Conservation (phyloP, 2,329 filamentous ascomycete genomes). For the Orbilia quercus region DNA sequence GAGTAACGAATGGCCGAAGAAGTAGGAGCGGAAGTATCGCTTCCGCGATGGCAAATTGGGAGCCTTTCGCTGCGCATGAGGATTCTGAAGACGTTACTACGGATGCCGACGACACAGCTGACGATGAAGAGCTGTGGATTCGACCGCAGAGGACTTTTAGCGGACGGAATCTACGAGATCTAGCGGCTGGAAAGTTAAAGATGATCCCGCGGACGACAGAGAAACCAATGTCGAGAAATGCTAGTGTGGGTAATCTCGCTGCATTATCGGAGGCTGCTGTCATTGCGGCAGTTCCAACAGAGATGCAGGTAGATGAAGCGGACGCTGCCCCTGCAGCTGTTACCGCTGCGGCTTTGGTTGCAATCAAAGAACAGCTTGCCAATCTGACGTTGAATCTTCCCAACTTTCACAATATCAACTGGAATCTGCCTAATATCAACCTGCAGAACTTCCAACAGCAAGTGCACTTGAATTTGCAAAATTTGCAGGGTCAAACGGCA, state of each 20-base stretch:
- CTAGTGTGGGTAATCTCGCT: conserved; percentile 61
- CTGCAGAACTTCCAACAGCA: conserved; percentile 76
- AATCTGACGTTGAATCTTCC: conserved; percentile 81
- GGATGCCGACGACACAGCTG: conserved; percentile 62
- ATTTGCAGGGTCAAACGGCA: conserved; percentile 48
- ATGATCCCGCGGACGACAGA: conserved; percentile 47
- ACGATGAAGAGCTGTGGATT: conserved; percentile 62
- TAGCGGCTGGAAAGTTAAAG: conserved; percentile 44
- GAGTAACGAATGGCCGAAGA: conserved; percentile 64
- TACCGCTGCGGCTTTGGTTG: conserved; percentile 72
- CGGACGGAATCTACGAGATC: conserved; percentile 56
- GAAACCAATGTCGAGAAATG: conserved; percentile 39
- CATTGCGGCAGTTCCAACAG: conserved; percentile 52
- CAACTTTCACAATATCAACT: conserved; percentile 71
- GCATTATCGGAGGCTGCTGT: conserved; percentile 59
- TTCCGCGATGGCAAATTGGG: conserved; percentile 61
- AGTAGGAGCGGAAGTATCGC: conserved; percentile 65
- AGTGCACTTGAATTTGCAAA: conserved; percentile 50
- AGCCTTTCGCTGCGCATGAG: conserved; percentile 62
- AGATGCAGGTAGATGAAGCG: conserved; percentile 59
- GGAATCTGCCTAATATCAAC: conserved; percentile 71
- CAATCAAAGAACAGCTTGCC: conserved; percentile 75
- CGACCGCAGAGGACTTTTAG: conserved; percentile 61
- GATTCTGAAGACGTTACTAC: conserved; percentile 63
- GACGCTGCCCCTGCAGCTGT: conserved; percentile 68